Evolutionary conservation across 2,329 filamentous ascomycete species (phyloP), one percentile per base, ranked within the genome.

Genomic region (Fusarium subglutinans): DNA sequence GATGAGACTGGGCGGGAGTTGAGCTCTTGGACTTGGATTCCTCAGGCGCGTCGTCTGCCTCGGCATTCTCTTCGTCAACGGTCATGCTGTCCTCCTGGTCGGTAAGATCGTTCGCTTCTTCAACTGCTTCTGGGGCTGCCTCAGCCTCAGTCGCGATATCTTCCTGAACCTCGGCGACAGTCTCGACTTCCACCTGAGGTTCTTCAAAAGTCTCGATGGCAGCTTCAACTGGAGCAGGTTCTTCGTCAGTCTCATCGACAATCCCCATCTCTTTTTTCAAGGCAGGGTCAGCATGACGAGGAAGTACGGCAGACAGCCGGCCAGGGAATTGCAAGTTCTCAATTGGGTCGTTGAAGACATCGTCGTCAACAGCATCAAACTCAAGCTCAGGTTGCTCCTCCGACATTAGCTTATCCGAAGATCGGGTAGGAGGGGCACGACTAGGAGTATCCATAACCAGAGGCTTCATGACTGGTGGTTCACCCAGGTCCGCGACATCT

Each of bases 271-370:
- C 81, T 37, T 82, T 80, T 51, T 81, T 79, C 33, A 82, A 78
- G 8, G 77, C 76, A 8, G 83, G 84, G 38, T 87, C 84, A 1
- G 81, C 83, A 57, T 85, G 77, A 30, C 84, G 82, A 59, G 85
- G 84, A 33, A 86, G 75, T 13, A 86, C 83, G 18, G 84, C 83
- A 38, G 86, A 87, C 26, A 87, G 74, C 12, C 85, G 84, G 9
- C 85, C 85, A 8, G 85, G 83, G 71, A 87, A 87, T 33, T 80
- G 76, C 33, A 85, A 79, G 30, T 80, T 81, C 30, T 77, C 77
- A 15, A 81, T 79, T 8, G 82, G 80, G 17, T 81, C 81, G 15
- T 78, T 79, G 26, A 83, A 81, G 13, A 80, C 74, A 24, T 83
- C 79, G 8, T 81, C 79, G 4, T 79, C 74, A 6, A 63, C 60